Conservation (phyloP, 768 basidiomycete species). For the Mycena chlorophos region DNA sequence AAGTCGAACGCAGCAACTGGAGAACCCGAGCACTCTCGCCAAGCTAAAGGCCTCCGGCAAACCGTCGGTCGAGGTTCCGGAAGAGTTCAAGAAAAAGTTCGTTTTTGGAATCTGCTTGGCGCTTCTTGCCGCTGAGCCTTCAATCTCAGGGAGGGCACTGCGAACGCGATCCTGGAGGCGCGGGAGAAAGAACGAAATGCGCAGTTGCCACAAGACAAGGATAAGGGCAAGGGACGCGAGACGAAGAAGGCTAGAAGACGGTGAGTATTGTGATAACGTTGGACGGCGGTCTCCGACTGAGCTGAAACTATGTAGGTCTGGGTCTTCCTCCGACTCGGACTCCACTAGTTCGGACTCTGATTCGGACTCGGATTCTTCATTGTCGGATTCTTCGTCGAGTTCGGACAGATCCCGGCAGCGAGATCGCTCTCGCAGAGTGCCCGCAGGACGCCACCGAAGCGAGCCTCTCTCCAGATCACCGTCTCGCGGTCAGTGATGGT, state of each 20-base stretch:
- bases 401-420: constrained; percentile 47
- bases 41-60: constrained; percentile 71
- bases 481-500: not conserved
- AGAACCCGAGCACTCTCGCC: constrained; percentile 67
- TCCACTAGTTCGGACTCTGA: constrained; percentile 46
- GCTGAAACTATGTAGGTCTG: constrained; percentile 1
- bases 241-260: constrained; percentile 40
- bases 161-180: constrained; percentile 78
- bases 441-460: constrained; percentile 24
- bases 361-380: constrained; percentile 36
- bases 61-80: constrained; percentile 82
- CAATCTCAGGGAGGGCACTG: constrained; percentile 64
- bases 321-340: not conserved
- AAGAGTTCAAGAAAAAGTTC: constrained; percentile 85
- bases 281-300: not conserved
- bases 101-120: constrained; percentile 29
- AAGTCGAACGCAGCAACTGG: constrained; percentile 82
- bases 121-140: constrained; percentile 5
- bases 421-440: constrained; percentile 39
- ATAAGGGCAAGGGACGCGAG: constrained; percentile 35
- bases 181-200: constrained; percentile 73
- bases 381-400: constrained; percentile 36
- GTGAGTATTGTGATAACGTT: constrained; percentile 25
- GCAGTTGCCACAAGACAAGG: constrained; percentile 41
- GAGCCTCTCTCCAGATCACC: constrained; percentile 26